A percentile compares a stretch with the other conserved stretches of the same genome.
Evolutionary conservation across 192 early-diverging fungal genomes (phyloP).

Genomic region (Backusella parvicylindrica): DNA sequence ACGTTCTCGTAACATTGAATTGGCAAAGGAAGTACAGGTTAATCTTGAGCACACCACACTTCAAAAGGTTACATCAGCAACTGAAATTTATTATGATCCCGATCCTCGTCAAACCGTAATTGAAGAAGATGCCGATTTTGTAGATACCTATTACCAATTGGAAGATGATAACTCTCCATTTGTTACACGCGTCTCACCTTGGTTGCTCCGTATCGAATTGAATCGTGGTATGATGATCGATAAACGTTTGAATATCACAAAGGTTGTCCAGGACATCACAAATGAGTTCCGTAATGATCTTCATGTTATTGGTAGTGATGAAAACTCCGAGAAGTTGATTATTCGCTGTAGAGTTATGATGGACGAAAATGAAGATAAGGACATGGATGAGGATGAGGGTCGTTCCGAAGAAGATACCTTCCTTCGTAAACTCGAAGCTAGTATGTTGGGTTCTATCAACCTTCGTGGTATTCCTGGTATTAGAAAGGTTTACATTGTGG

Average conservation of each 20-base stretch:
- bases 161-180: conserved; percentile 71
- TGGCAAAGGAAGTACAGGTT: conserved; percentile 86
- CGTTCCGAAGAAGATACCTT: conserved; percentile 82
- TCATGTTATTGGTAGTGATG: conserved; percentile 82
- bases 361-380: conserved; percentile 57
- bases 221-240: conserved; percentile 84
- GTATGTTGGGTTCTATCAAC: conserved; percentile 82
- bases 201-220: conserved; percentile 75
- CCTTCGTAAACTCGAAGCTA: conserved; percentile 79
- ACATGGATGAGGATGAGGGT: conserved; percentile 59
- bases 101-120: conserved; percentile 77
- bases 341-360: conserved; percentile 85
- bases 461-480: conserved; percentile 90
- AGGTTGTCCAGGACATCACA: conserved; percentile 75
- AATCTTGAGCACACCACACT: conserved; percentile 91
- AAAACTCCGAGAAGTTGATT: conserved; percentile 85
- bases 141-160: conserved; percentile 78
- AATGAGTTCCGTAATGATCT: conserved; percentile 78
- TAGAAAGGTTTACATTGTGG: conserved; percentile 77
- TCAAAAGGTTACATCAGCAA: conserved; percentile 71
- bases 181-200: conserved; percentile 60
- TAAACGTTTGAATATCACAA: conserved; percentile 83
- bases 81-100: conserved; percentile 98
- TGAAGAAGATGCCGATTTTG: conserved; percentile 87
- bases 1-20: conserved; percentile 67